phyloP scores from a whole-genome alignment of 352 stramenopile species.

The Globisporangium iwayamae region DNA sequence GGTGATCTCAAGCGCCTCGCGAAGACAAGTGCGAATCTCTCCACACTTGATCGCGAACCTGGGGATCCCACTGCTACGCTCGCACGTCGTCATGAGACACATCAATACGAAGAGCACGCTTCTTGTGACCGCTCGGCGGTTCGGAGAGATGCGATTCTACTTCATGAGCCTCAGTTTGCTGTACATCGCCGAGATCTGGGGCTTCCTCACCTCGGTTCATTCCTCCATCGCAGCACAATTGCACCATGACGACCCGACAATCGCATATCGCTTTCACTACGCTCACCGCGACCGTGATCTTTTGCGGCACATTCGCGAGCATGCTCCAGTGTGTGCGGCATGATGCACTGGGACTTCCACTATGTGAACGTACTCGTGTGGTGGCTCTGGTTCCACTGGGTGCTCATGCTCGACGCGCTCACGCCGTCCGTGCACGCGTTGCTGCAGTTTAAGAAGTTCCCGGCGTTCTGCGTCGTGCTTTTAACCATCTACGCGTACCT shows the following conservation, averaged over 20 bases:
- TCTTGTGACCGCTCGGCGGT: background rate
- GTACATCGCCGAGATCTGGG: slow-evolving; percentile 14
- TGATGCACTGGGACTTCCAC: slow-evolving; percentile 29
- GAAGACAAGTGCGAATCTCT: slow-evolving; percentile 1
- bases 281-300: slow-evolving; percentile 16
- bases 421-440: slow-evolving; percentile 25
- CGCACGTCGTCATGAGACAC: slow-evolving; percentile 9
- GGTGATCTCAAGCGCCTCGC: background rate
- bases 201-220: slow-evolving; percentile 14
- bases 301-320: slow-evolving; percentile 12
- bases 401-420: slow-evolving; percentile 43
- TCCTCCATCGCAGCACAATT: slow-evolving; percentile 17
- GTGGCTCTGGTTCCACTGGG: slow-evolving; percentile 47
- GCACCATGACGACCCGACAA: background rate
- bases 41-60: slow-evolving; percentile 1
- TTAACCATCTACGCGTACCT: slow-evolving; percentile 24
- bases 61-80: slow-evolving; percentile 17
- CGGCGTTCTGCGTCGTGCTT: slow-evolving; percentile 14
- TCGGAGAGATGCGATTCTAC: background rate
- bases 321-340: slow-evolving; percentile 29
- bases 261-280: slow-evolving; percentile 12
- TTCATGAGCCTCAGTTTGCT: background rate
- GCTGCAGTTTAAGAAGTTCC: slow-evolving; percentile 24
- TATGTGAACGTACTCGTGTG: slow-evolving; percentile 35
- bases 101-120: slow-evolving; percentile 18